Evolutionary conservation across 108 stramenopile genomes (phyloP).

Genomic region (Skeletonema grethae): DNA sequence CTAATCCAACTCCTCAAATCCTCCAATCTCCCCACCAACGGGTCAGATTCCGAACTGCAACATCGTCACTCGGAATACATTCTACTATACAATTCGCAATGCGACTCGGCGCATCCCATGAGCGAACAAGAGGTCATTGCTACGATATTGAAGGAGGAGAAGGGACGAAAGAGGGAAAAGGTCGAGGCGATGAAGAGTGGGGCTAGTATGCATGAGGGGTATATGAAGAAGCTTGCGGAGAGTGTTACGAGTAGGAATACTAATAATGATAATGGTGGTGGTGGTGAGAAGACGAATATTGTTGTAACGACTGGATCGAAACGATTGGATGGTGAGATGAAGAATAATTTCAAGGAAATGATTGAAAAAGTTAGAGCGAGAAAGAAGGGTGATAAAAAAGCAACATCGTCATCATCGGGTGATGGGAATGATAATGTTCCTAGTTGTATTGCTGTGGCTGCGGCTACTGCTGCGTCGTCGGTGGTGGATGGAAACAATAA

Average conservation of each 20-base stretch:
- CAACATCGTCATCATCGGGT: too few relatives aligned
- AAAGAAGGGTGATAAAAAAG: neutral
- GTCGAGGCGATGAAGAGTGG: conserved; percentile 6
- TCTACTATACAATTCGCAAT: conserved; percentile 61
- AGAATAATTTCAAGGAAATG: conserved; percentile 7
- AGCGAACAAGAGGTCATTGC: conserved; percentile 44
- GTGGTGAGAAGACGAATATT: too few relatives aligned
- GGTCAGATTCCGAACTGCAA: conserved; percentile 51
- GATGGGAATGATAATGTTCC: neutral
- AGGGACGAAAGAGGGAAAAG: conserved; percentile 1
- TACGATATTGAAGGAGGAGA: conserved; percentile 45
- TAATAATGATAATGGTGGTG: too few relatives aligned
- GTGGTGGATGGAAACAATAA: neutral
- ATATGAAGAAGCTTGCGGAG: too few relatives aligned
- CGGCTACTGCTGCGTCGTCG: neutral
- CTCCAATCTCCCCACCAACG: conserved; percentile 43
- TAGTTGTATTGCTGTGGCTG: neutral
- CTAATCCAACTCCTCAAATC: conserved; percentile 47
- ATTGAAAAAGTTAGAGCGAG: neutral
- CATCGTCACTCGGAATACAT: conserved; percentile 55
- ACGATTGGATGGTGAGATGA: conserved; percentile 15
- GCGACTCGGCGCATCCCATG: conserved; percentile 51
- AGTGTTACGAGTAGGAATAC: too few relatives aligned
- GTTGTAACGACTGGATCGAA: conserved; percentile 16
- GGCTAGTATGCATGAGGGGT: too few relatives aligned